Evolutionary conservation across 2,329 filamentous ascomycete genomes (phyloP).

Genomic region (Talaromyces funiculosus): DNA sequence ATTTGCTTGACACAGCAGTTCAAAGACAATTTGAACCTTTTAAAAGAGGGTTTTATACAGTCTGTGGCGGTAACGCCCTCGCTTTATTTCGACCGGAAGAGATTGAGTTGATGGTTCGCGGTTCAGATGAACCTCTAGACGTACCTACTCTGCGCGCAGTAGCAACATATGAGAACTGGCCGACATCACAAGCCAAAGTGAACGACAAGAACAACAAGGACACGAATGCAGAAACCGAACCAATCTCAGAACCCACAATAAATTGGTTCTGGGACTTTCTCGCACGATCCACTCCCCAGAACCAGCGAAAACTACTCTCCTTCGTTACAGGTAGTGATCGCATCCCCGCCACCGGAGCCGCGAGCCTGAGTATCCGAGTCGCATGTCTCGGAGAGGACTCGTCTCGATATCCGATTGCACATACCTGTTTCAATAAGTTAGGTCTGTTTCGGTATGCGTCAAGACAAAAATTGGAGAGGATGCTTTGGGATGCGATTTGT

Average conservation of each 20-base stretch:
- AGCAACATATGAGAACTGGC: slow-evolving; percentile 78
- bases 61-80: slow-evolving; percentile 81
- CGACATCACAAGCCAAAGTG: slow-evolving; percentile 24
- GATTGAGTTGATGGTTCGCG: slow-evolving; percentile 79
- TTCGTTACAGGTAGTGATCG: slow-evolving; percentile 90
- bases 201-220: slow-evolving; percentile 54
- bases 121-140: slow-evolving; percentile 77
- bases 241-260: slow-evolving; percentile 61
- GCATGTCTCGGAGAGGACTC: slow-evolving; percentile 69
- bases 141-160: slow-evolving; percentile 69
- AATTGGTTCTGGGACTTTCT: slow-evolving; percentile 89
- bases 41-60: slow-evolving; percentile 87
- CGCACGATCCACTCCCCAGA: slow-evolving; percentile 54
- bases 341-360: slow-evolving; percentile 80
- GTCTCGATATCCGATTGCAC: slow-evolving; percentile 71
- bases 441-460: slow-evolving; percentile 68
- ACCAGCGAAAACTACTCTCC: slow-evolving; percentile 72
- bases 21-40: slow-evolving; percentile 85
- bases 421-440: slow-evolving; percentile 87
- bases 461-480: slow-evolving; percentile 60
- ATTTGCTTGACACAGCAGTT: slow-evolving; percentile 72
- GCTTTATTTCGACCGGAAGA: slow-evolving; percentile 85
- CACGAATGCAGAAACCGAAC: slow-evolving; percentile 24
- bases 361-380: slow-evolving; percentile 70
- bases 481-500: slow-evolving; percentile 78